These are phyloP conservation scores for Raffaelea deltoideospora DNA, from an alignment of 2,329 filamentous ascomycete genomes.

Conservation along the genomic window DNA sequence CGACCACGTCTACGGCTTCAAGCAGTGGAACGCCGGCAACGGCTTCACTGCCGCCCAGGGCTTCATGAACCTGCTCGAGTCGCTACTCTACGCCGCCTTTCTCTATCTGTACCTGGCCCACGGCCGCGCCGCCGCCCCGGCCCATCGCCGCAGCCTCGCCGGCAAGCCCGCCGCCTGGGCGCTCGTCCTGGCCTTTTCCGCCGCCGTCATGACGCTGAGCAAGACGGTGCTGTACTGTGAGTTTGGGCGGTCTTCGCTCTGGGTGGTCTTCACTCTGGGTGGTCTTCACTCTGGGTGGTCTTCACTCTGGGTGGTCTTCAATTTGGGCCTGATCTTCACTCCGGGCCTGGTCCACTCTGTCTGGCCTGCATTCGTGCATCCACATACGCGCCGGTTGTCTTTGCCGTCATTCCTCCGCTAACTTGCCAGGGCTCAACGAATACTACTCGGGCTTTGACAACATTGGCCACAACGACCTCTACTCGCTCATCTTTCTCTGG, in stretches of 20 bases:
- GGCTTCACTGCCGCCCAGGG: slow-evolving; percentile 71
- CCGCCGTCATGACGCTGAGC: slow-evolving; percentile 43
- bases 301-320: no score
- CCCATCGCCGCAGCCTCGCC: slow-evolving; percentile 16
- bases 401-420: neutral
- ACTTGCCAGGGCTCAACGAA: slow-evolving; percentile 35
- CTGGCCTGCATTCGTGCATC: neutral
- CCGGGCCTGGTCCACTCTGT: neutral
- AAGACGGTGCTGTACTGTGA: slow-evolving; percentile 47
- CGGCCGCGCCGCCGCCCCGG: slow-evolving; percentile 8
- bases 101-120: slow-evolving; percentile 19
- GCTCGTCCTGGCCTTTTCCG: slow-evolving; percentile 33
- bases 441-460: slow-evolving; percentile 39
- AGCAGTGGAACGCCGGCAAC: slow-evolving; percentile 48
- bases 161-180: slow-evolving; percentile 29
- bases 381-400: no score
- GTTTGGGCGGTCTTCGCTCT: slow-evolving; percentile 14
- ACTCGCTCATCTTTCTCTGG: slow-evolving; percentile 35
- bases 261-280: neutral
- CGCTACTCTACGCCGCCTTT: slow-evolving; percentile 20
- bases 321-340: no score
- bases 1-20: slow-evolving; percentile 70
- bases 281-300: neutral
- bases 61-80: slow-evolving; percentile 21
- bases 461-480: slow-evolving; percentile 37